These are phyloP conservation scores for Exophiala sp. DNA, from an alignment of 2,329 filamentous ascomycete genomes.

Conservation along the genomic window DNA sequence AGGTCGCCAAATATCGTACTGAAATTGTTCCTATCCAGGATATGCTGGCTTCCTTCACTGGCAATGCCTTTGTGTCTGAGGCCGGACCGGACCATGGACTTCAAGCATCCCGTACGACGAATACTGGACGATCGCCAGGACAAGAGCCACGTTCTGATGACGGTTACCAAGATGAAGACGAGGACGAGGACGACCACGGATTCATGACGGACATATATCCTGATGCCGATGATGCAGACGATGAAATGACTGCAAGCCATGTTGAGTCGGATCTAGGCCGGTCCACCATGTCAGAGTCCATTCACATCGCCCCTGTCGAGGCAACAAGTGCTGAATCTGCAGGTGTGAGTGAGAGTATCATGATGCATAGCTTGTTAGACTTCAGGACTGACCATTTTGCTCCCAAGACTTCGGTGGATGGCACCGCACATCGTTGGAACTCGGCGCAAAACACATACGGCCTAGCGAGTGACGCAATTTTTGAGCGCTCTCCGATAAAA, in stretches of 20 bases:
- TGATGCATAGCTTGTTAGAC: conserved; percentile 48
- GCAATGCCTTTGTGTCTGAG: conserved; percentile 66
- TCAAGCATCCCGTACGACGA: conserved; percentile 16
- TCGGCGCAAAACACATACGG: conserved; percentile 73
- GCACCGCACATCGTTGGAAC: conserved; percentile 75
- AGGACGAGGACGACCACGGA: conserved; percentile 38
- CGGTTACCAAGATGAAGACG: conserved; percentile 42
- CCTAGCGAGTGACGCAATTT: conserved; percentile 57
- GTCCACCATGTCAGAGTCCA: conserved; percentile 34
- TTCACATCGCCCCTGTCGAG: conserved; percentile 44
- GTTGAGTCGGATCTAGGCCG: conserved; percentile 38
- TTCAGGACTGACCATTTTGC: conserved; percentile 78
- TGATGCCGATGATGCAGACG: conserved; percentile 38
- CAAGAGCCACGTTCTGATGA: not conserved
- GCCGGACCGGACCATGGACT: conserved; percentile 29
- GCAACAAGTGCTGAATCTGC: conserved; percentile 51
- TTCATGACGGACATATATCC: conserved; percentile 30
- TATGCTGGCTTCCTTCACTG: conserved; percentile 84
- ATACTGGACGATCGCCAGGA: not conserved
- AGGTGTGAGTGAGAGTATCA: conserved; percentile 28
- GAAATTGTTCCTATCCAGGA: conserved; percentile 82
- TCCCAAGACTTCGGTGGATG: conserved; percentile 56
- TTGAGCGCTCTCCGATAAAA: conserved; percentile 67
- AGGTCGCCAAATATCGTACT: conserved; percentile 80
- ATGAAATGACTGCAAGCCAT: conserved; percentile 28